A percentile compares a stretch with the other conserved stretches of the same genome.
Conservation (phyloP, 495 filamentous ascomycete genomes). For the Penicillium turbatum region DNA sequence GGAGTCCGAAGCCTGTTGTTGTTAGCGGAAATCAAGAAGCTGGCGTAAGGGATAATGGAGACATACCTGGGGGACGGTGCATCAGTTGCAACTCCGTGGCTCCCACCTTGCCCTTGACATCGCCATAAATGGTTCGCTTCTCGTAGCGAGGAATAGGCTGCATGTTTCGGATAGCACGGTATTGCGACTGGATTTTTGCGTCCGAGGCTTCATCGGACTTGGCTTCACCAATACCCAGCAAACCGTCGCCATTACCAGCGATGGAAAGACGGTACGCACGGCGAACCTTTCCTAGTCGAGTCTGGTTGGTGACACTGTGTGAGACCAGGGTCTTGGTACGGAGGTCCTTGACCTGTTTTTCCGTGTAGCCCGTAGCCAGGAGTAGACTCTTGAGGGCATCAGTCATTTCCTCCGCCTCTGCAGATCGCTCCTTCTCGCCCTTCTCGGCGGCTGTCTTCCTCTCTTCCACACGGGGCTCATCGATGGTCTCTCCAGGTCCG, state of each 20-base stretch:
- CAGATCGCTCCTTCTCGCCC: constrained; percentile 28
- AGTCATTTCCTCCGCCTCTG: constrained; percentile 43
- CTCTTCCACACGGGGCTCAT: constrained; percentile 26
- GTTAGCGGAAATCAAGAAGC: constrained; percentile 9
- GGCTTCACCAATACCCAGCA: constrained; percentile 83
- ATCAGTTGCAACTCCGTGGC: constrained; percentile 75
- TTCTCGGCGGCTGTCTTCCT: constrained; percentile 34
- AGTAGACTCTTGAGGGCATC: constrained; percentile 57
- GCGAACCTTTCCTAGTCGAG: constrained; percentile 86
- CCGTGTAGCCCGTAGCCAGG: constrained; percentile 62
- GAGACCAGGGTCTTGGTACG: constrained; percentile 61
- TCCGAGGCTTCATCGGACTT: constrained; percentile 71
- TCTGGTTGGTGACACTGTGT: constrained; percentile 83
- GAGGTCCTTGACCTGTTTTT: constrained; percentile 51
- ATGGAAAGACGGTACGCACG: constrained; percentile 66
- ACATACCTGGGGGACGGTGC: constrained; percentile 80
- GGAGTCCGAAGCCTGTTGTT: constrained; percentile 76
- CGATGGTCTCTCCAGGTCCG: constrained; percentile 37
- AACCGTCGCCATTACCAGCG: constrained; percentile 78
- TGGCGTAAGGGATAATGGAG: neutral
- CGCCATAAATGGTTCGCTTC: constrained; percentile 82
- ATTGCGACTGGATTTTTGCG: constrained; percentile 60
- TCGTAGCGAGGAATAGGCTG: constrained; percentile 85
- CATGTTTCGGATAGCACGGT: constrained; percentile 80
- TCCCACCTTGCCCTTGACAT: constrained; percentile 77